A percentile compares a stretch with the other conserved stretches of the same genome.
These are phyloP conservation scores for Pontederia crassipes DNA, from an alignment of 176 grass and related monocot species.

Conservation along the genomic window DNA sequence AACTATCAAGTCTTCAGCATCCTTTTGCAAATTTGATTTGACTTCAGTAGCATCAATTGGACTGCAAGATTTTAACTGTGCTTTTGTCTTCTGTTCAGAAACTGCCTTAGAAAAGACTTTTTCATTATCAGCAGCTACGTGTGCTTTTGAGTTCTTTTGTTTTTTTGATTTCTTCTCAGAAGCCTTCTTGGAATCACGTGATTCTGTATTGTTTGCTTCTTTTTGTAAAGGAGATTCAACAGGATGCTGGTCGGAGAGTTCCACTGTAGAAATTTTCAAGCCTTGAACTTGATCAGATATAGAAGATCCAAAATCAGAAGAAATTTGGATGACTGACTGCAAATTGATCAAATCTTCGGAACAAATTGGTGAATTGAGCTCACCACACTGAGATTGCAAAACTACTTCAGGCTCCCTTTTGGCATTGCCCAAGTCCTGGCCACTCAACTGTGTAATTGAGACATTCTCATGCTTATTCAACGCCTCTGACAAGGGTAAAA, in stretches of 20 bases:
- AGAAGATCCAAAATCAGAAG: conserved; percentile 20
- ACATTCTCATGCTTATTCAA: conserved; percentile 10
- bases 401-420: conserved; percentile 13
- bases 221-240: conserved; percentile 21
- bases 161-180: conserved; percentile 91
- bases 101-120: conserved; percentile 43
- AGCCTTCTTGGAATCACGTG: conserved; percentile 48
- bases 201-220: conserved; percentile 34
- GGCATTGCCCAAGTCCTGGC: too few relatives aligned
- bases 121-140: conserved; percentile 33
- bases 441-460: too few relatives aligned
- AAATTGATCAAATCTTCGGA: conserved; percentile 16
- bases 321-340: conserved; percentile 9
- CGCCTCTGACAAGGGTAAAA: conserved; percentile 12
- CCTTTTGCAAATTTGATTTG: conserved; percentile 38
- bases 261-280: conserved; percentile 30
- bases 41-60: conserved; percentile 29
- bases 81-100: conserved; percentile 25
- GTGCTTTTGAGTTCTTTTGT: conserved; percentile 58
- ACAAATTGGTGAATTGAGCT: conserved; percentile 2
- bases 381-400: conserved; percentile 20
- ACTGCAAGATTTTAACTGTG: conserved; percentile 34
- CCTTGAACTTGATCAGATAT: conserved; percentile 28
- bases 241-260: conserved; percentile 1
- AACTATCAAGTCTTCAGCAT: conserved; percentile 19